Percentiles rank a stretch among this genome's conserved stretches.
Evolutionary conservation across 148 eudicot genomes (phyloP).

Genomic region (Nepenthes gracilis): DNA sequence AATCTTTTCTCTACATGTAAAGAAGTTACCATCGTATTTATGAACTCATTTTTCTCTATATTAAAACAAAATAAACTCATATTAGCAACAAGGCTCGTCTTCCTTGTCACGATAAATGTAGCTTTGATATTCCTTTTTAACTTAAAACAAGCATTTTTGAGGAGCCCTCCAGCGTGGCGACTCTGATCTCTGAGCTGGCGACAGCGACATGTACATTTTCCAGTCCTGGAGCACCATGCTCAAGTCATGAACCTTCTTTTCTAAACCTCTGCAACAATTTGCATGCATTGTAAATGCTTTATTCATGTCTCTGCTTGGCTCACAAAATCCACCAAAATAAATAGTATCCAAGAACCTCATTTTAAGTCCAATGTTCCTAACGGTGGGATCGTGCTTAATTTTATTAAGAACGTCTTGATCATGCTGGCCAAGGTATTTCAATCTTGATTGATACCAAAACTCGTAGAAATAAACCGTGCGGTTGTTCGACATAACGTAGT

Average conservation of each 20-base stretch:
- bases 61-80: too few species aligned
- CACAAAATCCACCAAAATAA: conserved; percentile 52
- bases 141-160: conserved; percentile 11
- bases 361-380: conserved; percentile 20
- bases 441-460: conserved; percentile 27
- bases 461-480: conserved; percentile 31
- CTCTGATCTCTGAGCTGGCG: conserved; percentile 6
- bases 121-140: too few species aligned
- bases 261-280: conserved; percentile 51
- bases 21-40: too few species aligned
- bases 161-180: conserved; percentile 34
- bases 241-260: conserved; percentile 36
- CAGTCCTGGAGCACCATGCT: conserved; percentile 42
- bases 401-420: conserved; percentile 49
- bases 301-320: conserved; percentile 36
- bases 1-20: too few species aligned
- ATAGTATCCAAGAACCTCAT: conserved; percentile 34
- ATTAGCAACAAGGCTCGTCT: too few species aligned
- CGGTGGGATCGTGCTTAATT: conserved; percentile 19
- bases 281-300: conserved; percentile 62
- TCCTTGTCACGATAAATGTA: too few species aligned
- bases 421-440: conserved; percentile 19
- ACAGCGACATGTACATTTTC: conserved; percentile 23
- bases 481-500: conserved; percentile 32
- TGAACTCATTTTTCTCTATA: too few species aligned